Evolutionary conservation across 1,139 yeast genomes (phyloP).

Genomic region (Geotrichum citri-aurantii): DNA sequence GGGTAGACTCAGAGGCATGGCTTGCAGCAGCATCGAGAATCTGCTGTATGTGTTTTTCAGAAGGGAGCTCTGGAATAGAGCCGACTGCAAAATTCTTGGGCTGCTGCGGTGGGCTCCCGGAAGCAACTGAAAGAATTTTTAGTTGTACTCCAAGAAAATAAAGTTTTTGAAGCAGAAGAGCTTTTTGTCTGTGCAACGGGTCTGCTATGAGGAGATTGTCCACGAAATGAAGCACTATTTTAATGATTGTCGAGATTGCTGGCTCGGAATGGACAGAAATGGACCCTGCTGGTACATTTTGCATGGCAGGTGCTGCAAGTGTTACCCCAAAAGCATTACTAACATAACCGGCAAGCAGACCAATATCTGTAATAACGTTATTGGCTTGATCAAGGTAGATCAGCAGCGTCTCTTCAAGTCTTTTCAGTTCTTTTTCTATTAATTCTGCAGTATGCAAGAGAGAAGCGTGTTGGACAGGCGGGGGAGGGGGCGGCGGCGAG

Average conservation of each 20-base stretch:
- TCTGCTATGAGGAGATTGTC: constrained; percentile 62
- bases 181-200: constrained; percentile 58
- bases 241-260: constrained; percentile 49
- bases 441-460: background rate
- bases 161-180: constrained; percentile 51
- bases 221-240: constrained; percentile 56
- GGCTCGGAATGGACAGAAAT: constrained; percentile 36
- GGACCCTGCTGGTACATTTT: constrained; percentile 10
- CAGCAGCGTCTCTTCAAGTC: constrained; percentile 5
- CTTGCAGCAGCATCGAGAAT: constrained; percentile 47
- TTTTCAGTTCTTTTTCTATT: constrained; percentile 1
- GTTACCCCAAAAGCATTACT: background rate
- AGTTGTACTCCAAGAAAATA: constrained; percentile 31
- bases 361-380: background rate
- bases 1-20: constrained; percentile 34
- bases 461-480: background rate
- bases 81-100: constrained; percentile 40
- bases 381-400: constrained; percentile 8
- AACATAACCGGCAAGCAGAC: constrained; percentile 3
- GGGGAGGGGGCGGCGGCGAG: background rate
- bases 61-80: constrained; percentile 42
- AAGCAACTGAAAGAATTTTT: constrained; percentile 10
- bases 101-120: constrained; percentile 16
- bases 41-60: constrained; percentile 38
- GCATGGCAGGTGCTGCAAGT: background rate